Percentiles rank a stretch among this genome's conserved stretches.
phyloP scores from a whole-genome alignment of 1,284 basidiomycete species.

The Boletellus deceptivus region DNA sequence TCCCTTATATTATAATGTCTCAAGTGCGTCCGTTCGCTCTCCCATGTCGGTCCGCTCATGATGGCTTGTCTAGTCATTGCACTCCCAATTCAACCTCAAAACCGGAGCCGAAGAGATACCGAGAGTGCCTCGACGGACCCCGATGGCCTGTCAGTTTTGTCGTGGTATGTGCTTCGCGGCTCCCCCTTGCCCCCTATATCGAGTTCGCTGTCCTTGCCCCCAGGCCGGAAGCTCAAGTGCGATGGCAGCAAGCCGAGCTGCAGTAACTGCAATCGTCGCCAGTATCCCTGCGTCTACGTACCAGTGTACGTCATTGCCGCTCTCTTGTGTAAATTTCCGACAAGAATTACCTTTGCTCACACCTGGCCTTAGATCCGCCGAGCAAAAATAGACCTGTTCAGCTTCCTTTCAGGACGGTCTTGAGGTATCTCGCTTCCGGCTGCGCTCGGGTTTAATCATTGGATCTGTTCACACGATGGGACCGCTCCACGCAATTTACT shows the following conservation, averaged over 20 bases:
- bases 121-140: conserved; percentile 48
- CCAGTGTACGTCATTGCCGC: conserved; percentile 47
- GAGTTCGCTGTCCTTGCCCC: background rate
- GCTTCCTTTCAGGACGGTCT: conserved; percentile 6
- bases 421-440: conserved; percentile 21
- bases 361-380: conserved; percentile 23
- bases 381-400: conserved; percentile 31
- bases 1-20: conserved; percentile 22
- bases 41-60: background rate
- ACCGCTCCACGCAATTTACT: conserved; percentile 12
- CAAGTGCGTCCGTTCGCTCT: conserved; percentile 15
- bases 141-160: conserved; percentile 60
- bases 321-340: conserved; percentile 5
- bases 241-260: conserved; percentile 54
- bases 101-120: conserved; percentile 25
- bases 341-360: conserved; percentile 11
- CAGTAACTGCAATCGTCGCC: conserved; percentile 51
- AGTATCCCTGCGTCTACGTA: conserved; percentile 47
- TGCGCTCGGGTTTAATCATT: conserved; percentile 8
- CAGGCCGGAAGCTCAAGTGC: conserved; percentile 61
- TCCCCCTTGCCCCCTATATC: background rate
- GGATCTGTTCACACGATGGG: conserved; percentile 25
- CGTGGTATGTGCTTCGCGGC: conserved; percentile 42
- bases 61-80: conserved; percentile 11
- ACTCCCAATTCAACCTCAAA: conserved; percentile 12